phyloP scores from a whole-genome alignment of 179 eudicot genomes.

The Spinacia oleracea region DNA sequence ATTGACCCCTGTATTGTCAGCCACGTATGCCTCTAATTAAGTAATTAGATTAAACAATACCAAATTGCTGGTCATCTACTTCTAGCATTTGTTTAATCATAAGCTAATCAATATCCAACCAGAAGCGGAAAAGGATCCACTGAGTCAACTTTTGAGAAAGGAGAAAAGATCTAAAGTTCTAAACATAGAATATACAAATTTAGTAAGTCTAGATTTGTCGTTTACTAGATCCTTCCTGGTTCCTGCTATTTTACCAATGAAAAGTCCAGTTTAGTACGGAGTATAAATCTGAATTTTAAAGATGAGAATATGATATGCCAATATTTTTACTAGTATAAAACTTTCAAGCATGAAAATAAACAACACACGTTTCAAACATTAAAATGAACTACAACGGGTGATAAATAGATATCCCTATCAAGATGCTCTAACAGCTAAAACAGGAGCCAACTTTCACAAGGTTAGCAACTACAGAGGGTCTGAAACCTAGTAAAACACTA shows the following conservation, averaged over 20 bases:
- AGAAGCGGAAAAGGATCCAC: slow-evolving; percentile 5
- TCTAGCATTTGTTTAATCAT: slow-evolving; percentile 11
- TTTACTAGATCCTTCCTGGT: slow-evolving; percentile 9
- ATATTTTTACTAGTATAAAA: background rate
- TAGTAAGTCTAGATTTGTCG: slow-evolving; percentile 10
- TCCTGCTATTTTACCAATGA: slow-evolving; percentile 9
- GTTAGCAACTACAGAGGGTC: slow-evolving; percentile 1
- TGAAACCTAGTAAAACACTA: slow-evolving; percentile 4
- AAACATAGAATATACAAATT: slow-evolving; percentile 19
- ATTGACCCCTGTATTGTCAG: slow-evolving; percentile 27
- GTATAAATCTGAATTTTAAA: slow-evolving; percentile 6
- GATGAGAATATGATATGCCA: slow-evolving; percentile 14
- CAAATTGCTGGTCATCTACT: slow-evolving; percentile 10
- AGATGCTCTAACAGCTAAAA: background rate
- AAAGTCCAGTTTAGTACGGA: slow-evolving; percentile 11
- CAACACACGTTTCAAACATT: background rate
- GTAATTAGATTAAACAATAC: slow-evolving; percentile 20
- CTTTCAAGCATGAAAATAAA: background rate
- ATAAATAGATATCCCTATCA: background rate
- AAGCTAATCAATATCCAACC: slow-evolving; percentile 18
- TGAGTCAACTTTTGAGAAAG: slow-evolving; percentile 15
- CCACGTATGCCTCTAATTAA: slow-evolving; percentile 28
- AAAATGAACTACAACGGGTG: too few relatives aligned
- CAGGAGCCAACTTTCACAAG: slow-evolving; percentile 1
- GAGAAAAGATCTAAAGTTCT: slow-evolving; percentile 16